Evolutionary conservation across 768 basidiomycete genomes (phyloP), one percentile per base, ranked within the genome.

Genomic region (Naganishia vishniacii): DNA sequence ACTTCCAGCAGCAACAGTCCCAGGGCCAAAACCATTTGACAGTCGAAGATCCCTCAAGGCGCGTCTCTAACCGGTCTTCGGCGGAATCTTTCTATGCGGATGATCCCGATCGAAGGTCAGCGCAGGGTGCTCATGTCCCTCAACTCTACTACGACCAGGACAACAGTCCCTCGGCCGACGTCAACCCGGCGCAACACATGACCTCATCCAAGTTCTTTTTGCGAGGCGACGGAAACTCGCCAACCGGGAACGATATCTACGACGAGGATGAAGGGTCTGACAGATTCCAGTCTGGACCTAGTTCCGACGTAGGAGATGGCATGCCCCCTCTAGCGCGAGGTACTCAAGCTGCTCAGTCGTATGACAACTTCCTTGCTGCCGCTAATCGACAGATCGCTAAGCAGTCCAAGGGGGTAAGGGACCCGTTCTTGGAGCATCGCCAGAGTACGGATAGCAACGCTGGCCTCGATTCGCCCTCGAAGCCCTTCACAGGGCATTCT

Each of bases 311-410:
- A 40, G 67, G 65, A 18, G 70, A 72, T 48, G 20, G 18, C 42
- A 23, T 53, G 20, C 40, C 64, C 13, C 47, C 23, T 18, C 23
- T 48, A 5, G 4, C 18, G 23, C 49, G 47, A 5, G 48, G 40
- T 8, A 29, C 61, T n/a, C 47, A 59, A 15, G 68, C 60, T 15
- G 65, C 73, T 49, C 82, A 80, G 65, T 83, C 83, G 9, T 95
- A 85, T 73, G 83, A 82, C 65, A 83, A 85, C 71, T 95, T 95
- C 81, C 78, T 94, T 69, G 87, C 89, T 70, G 84, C 86, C 67
- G 92, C 89, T 15, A 94, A 94, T 77, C 81, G 80, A 46, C 84
- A 85, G 46, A 91, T 95, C 59, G 88, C 86, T 7, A 85, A 84
- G 68, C 88, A 91, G 67, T 85, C 89, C 65, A 83, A 81, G 51